Evolutionary conservation across 192 early-diverging fungal species (phyloP), one percentile per base, ranked within the genome.

Genomic region (Coemansia asiatica): DNA sequence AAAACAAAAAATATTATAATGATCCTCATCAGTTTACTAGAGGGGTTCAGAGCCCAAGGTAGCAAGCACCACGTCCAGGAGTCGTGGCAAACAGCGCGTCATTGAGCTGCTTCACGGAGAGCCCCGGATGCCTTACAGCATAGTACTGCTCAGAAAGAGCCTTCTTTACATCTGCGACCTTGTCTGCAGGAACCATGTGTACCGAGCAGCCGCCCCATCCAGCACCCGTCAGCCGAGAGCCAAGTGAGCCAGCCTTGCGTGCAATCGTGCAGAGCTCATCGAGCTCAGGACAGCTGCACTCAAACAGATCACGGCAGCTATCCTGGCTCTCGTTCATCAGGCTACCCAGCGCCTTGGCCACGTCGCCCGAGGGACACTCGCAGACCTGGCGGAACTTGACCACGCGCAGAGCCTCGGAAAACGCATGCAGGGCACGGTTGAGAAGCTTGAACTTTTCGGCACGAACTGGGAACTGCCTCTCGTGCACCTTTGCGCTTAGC

Each of bases 191-290:
- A 25, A 94, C 87, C 36, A 96, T 76, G 48, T 87, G 88, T 21
- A 96, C 94, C 0, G 92, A 90, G 73, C 92, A 92, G 9, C 93
- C 92, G 49, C 92, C 92, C 94, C 93, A 96, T 13, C 96, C 96
- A 40, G 96, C 96, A 15, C 96, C 95, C 4, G 94, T 96, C 48
- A 97, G 83, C 26, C 95, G 79, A 27, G 92, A 90, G 23, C 95
- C 95, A 60, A 85, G 78, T 9, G 94, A 87, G 7, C 95, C 95
- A 15, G 87, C 70, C 10, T 65, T 64, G 35, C 85, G 84, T 29
- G 87, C 88, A 67, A 93, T 69, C 1, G 47, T 40, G 21, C 87
- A 87, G 13, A 98, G 60, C 46, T 91, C 88, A 56, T 98, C 92
- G 19, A 98, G 56, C 72, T 98, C 94, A 28, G 84, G 79, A 60